Percentiles rank a stretch among this genome's conserved stretches.
Conservation (phyloP, 2,329 filamentous ascomycete genomes). For the Xenoacremonium recifei region DNA sequence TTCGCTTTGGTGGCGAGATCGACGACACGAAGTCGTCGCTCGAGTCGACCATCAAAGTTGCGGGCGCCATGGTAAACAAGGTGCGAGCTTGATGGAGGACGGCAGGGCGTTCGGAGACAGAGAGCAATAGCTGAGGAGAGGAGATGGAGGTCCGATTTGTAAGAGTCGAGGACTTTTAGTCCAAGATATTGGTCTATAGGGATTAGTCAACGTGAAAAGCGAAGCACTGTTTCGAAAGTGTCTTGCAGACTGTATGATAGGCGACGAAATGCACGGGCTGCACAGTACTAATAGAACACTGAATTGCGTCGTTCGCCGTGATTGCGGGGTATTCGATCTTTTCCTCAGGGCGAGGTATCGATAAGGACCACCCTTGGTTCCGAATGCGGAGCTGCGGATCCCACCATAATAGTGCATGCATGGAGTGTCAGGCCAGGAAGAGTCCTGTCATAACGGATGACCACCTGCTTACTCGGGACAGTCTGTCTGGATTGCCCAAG, state of each 20-base stretch:
- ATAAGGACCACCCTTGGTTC: constrained; percentile 23
- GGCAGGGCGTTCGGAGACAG: not conserved
- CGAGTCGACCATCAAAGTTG: constrained; percentile 53
- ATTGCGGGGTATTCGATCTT: constrained; percentile 28
- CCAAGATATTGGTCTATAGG: constrained; percentile 16
- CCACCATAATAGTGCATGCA: constrained; percentile 18
- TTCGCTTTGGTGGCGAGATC: constrained; percentile 46
- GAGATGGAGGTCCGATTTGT: constrained; percentile 16
- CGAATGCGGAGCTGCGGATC: constrained; percentile 28
- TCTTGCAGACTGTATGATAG: constrained; percentile 15
- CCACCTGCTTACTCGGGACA: constrained; percentile 10
- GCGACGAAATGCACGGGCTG: not conserved
- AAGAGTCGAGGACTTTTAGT: constrained; percentile 22
- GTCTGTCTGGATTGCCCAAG: constrained; percentile 5
- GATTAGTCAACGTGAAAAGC: constrained; percentile 26
- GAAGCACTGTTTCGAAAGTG: constrained; percentile 10
- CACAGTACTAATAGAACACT: constrained; percentile 15
- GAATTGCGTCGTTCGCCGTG: constrained; percentile 17
- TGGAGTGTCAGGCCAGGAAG: constrained; percentile 1
- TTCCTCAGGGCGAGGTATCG: constrained; percentile 23
- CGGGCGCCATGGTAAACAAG: constrained; percentile 45
- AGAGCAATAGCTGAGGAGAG: not conserved
- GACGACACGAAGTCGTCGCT: constrained; percentile 49
- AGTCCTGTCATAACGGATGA: too few species aligned
- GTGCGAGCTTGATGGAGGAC: constrained; percentile 1